Evolutionary conservation across 129 eudicot genomes (phyloP).

Genomic region (carrot (Daucus carota)): DNA sequence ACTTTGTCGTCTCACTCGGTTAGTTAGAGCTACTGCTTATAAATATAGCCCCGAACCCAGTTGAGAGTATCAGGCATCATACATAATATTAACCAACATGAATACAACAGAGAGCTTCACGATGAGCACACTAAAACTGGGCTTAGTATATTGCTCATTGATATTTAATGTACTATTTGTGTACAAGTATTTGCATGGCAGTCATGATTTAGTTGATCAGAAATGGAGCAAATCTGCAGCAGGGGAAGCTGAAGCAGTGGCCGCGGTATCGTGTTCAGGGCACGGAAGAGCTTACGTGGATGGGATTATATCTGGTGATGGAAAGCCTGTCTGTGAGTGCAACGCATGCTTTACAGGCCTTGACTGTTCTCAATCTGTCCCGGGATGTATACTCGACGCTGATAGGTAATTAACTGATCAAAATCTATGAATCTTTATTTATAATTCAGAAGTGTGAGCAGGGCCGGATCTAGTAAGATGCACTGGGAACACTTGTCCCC

Average conservation of each 20-base stretch:
- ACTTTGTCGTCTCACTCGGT: background rate
- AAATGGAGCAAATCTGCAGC: conserved; percentile 8
- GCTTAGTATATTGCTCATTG: background rate
- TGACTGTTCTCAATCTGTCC: background rate
- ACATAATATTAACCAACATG: background rate
- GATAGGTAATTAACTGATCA: background rate
- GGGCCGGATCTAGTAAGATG: no score
- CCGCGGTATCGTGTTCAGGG: background rate
- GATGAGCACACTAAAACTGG: background rate
- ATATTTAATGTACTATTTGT: background rate
- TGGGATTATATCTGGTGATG: background rate
- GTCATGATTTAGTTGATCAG: background rate
- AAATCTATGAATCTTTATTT: no score
- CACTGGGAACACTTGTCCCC: no score
- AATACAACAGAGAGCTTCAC: background rate
- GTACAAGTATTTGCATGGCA: background rate
- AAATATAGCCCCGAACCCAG: background rate
- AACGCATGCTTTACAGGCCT: conserved; percentile 6
- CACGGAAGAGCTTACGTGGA: conserved; percentile 7
- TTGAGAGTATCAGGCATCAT: background rate
- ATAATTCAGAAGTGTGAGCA: no score
- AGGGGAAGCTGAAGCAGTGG: conserved; percentile 3
- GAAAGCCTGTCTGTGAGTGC: background rate
- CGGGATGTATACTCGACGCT: background rate
- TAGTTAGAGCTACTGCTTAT: background rate